Evolutionary conservation across 768 basidiomycete species (phyloP).

Genomic region (Auriscalpium vulgare): DNA sequence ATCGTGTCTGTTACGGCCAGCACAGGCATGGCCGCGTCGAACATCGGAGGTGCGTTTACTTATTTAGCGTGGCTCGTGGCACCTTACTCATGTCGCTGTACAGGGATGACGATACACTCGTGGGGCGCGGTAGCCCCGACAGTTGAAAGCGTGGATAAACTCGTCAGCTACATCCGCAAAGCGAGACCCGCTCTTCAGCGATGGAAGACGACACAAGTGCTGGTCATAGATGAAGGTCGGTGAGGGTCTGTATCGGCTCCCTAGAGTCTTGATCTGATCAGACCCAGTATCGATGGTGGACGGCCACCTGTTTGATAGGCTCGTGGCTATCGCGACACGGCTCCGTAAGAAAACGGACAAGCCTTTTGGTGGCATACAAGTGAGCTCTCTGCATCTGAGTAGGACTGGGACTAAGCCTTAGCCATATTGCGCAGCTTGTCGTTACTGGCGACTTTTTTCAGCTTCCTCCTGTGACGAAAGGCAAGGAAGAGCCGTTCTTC

Average conservation of each 20-base stretch:
- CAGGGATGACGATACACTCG: constrained; percentile 54
- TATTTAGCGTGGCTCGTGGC: neutral
- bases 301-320: constrained; percentile 50
- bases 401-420: constrained; percentile 9
- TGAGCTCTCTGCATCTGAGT: constrained; percentile 9
- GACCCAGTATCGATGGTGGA: constrained; percentile 65
- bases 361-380: constrained; percentile 66
- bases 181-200: constrained; percentile 47
- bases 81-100: constrained; percentile 6
- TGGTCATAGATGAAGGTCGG: constrained; percentile 62
- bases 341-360: constrained; percentile 40
- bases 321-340: constrained; percentile 41
- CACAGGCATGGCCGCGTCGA: constrained; percentile 60
- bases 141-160: constrained; percentile 33
- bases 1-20: constrained; percentile 51
- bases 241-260: neutral
- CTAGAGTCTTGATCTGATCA: neutral
- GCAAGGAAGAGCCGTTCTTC: constrained; percentile 38
- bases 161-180: constrained; percentile 41
- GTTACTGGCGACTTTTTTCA: constrained; percentile 65
- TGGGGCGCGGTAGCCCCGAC: constrained; percentile 55
- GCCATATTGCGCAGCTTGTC: constrained; percentile 34
- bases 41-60: constrained; percentile 45
- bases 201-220: constrained; percentile 49
- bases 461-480: constrained; percentile 49